Evolutionary conservation across 1,284 basidiomycete species (phyloP).

Genomic region (Cryptococcus sp.): DNA sequence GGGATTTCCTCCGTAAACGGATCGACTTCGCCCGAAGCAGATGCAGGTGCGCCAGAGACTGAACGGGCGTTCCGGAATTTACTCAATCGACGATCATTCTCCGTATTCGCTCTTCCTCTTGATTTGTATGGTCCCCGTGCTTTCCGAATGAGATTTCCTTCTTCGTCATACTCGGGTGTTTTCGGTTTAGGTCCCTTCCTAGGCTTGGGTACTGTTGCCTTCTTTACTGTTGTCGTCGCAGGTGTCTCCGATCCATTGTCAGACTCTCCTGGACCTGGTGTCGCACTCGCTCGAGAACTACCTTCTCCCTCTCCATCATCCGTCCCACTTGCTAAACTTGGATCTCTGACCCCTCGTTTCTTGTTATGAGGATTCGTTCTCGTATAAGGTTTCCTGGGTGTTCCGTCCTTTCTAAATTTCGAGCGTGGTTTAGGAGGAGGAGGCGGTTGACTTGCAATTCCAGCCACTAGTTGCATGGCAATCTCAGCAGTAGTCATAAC

Average conservation of each 20-base stretch:
- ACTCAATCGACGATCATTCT: not conserved
- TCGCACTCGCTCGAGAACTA: not conserved
- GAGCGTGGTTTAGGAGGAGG: not conserved
- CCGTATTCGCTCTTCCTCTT: not conserved
- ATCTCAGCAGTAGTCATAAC: not conserved
- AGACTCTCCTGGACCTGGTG: not conserved
- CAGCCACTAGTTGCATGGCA: not conserved
- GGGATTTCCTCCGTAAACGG: not conserved
- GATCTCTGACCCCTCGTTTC: not conserved
- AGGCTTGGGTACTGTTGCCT: slow-evolving; percentile 1
- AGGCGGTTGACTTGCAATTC: not conserved
- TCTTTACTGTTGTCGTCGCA: not conserved
- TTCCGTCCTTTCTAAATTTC: not conserved
- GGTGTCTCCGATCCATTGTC: not conserved
- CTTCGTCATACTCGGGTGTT: not conserved
- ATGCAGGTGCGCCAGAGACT: not conserved
- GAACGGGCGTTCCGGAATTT: not conserved
- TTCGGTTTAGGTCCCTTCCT: not conserved
- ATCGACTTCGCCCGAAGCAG: not conserved
- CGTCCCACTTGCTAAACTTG: not conserved
- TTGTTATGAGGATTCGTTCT: not conserved
- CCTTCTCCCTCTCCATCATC: not conserved
- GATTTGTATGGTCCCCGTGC: not conserved
- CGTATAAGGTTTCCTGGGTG: not conserved
- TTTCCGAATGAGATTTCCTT: not conserved